A percentile compares a stretch with the other conserved stretches of the same genome.
Evolutionary conservation across 73 alveolate genomes (phyloP).

Genomic region (Symbiodinium pilosum): DNA sequence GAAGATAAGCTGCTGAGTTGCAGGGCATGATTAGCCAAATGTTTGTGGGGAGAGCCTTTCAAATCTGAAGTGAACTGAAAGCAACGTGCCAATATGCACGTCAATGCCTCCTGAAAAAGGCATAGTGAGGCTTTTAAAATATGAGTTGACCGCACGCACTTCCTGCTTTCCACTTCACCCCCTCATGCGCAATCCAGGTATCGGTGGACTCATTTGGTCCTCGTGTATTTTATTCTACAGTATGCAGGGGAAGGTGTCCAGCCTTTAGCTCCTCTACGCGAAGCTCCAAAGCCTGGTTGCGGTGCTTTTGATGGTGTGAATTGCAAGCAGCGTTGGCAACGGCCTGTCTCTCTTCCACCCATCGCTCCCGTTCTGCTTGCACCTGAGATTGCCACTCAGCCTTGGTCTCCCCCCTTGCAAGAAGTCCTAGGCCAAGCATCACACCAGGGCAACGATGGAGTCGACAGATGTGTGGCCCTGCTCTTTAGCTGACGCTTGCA

Average conservation of each 20-base stretch:
- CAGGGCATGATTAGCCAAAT: too few relatives aligned
- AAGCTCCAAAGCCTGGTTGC: slow-evolving; percentile 17
- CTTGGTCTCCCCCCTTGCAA: too few relatives aligned
- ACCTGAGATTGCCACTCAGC: background rate
- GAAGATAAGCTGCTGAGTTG: background rate
- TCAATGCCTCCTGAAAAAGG: background rate
- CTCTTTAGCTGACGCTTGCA: too few relatives aligned
- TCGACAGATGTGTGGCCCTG: slow-evolving; percentile 66
- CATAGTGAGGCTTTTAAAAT: background rate
- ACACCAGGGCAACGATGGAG: slow-evolving; percentile 31
- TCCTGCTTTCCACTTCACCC: background rate
- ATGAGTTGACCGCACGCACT: background rate
- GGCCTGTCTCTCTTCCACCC: slow-evolving; percentile 73
- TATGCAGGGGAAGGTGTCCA: background rate
- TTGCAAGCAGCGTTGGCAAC: background rate
- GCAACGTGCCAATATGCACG: too few relatives aligned
- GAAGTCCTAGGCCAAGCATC: background rate
- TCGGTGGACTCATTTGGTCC: background rate
- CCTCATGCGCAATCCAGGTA: background rate
- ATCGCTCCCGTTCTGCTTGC: slow-evolving; percentile 53
- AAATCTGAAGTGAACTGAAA: too few relatives aligned
- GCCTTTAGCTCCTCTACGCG: slow-evolving; percentile 44
- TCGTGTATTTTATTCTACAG: background rate
- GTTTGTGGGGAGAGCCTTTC: too few relatives aligned
- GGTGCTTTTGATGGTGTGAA: background rate